Evolutionary conservation across 140 eudicot species (phyloP).

Genomic region (Cichorium intybus): DNA sequence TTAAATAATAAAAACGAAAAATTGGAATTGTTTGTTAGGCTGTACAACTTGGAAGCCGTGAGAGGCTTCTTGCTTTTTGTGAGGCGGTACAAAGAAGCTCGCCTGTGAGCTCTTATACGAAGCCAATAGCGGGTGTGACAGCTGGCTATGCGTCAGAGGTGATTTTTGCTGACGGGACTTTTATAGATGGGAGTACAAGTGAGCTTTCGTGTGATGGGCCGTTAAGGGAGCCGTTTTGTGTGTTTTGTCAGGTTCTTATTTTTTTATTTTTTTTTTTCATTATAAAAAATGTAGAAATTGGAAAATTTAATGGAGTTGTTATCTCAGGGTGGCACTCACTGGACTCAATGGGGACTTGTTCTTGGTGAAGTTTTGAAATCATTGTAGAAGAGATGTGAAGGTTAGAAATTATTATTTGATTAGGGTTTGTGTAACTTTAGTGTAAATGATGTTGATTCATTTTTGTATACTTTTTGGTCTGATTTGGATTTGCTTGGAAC

Average conservation of each 20-base stretch:
- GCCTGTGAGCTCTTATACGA: constrained; percentile 83
- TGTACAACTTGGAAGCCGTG: constrained; percentile 88
- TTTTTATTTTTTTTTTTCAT: not conserved
- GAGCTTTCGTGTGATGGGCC: constrained; percentile 99
- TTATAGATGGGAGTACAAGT: constrained; percentile 97
- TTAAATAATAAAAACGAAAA: not conserved
- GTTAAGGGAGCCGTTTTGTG: constrained; percentile 79
- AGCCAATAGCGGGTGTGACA: constrained; percentile 80
- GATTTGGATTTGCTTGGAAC: not conserved
- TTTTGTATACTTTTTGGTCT: not conserved
- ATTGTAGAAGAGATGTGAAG: constrained; percentile 14
- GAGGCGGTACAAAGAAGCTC: constrained; percentile 99
- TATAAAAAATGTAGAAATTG: not conserved
- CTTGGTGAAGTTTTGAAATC: constrained; percentile 81
- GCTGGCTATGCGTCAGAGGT: constrained; percentile 99
- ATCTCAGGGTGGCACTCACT: constrained; percentile 94
- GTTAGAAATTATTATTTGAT: not conserved
- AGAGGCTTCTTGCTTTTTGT: constrained; percentile 85
- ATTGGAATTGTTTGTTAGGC: constrained; percentile 45
- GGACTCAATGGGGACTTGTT: constrained; percentile 99
- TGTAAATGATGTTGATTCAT: not conserved
- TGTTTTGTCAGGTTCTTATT: constrained; percentile 76
- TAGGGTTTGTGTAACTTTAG: not conserved
- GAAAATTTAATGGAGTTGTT: constrained; percentile 12
- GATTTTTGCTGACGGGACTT: constrained; percentile 96